These are phyloP conservation scores for Solanum rostratum DNA, from an alignment of 257 asterid genomes.

Conservation along the genomic window DNA sequence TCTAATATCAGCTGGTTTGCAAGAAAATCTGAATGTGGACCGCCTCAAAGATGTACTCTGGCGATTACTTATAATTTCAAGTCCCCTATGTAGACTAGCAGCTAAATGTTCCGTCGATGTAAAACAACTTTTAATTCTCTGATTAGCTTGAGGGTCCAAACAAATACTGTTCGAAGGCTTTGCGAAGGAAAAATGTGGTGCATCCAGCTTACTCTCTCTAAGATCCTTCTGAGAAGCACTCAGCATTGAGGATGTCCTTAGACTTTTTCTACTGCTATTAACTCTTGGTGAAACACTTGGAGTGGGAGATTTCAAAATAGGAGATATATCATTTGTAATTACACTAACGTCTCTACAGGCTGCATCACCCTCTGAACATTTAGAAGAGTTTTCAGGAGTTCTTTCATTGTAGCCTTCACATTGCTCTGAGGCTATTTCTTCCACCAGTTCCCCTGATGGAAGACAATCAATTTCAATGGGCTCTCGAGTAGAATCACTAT, in stretches of 20 bases:
- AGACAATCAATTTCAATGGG: slow-evolving; percentile 3
- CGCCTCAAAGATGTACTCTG: slow-evolving; percentile 54
- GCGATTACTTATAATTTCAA: slow-evolving; percentile 65
- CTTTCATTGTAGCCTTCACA: slow-evolving; percentile 12
- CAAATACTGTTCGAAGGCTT: slow-evolving; percentile 47
- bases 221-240: slow-evolving; percentile 45
- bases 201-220: slow-evolving; percentile 21
- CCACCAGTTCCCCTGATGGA: slow-evolving; percentile 6
- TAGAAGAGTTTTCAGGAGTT: slow-evolving; percentile 27
- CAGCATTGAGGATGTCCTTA: slow-evolving; percentile 49
- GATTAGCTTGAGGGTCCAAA: slow-evolving; percentile 29
- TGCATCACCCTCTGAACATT: slow-evolving; percentile 19
- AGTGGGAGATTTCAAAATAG: slow-evolving; percentile 55
- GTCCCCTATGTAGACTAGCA: slow-evolving; percentile 80
- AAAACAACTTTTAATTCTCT: slow-evolving; percentile 33
- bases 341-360: slow-evolving; percentile 20
- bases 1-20: slow-evolving; percentile 49
- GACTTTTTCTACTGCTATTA: slow-evolving; percentile 64
- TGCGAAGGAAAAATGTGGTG: slow-evolving; percentile 24
- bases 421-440: slow-evolving; percentile 15
- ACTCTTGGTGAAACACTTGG: slow-evolving; percentile 84
- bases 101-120: slow-evolving; percentile 68
- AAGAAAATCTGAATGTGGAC: slow-evolving; percentile 72
- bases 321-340: slow-evolving; percentile 31
- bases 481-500: slow-evolving; percentile 11